Percentiles rank a stretch among this genome's conserved stretches.
Evolutionary conservation across 768 basidiomycete genomes (phyloP).

Genomic region (Trametes gibbosa): DNA sequence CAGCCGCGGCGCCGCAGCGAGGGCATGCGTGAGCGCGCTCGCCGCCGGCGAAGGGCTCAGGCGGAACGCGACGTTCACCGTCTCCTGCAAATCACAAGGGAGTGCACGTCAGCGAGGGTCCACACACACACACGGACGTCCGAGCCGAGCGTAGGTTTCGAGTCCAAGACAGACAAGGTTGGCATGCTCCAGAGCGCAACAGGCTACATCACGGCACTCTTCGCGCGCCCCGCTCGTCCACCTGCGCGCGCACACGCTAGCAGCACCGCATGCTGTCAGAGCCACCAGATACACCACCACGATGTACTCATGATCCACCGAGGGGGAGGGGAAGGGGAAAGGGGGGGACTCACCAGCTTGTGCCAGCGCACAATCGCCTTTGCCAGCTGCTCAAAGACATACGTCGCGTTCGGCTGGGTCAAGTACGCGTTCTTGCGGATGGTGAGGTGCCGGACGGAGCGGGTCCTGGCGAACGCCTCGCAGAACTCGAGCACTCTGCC

Average conservation of each 20-base stretch:
- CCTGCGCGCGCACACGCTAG: neutral
- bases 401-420: constrained; percentile 45
- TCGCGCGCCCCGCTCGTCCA: too few species aligned
- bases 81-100: constrained; percentile 38
- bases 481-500: constrained; percentile 34
- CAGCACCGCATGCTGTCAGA: neutral
- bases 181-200: neutral
- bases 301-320: neutral
- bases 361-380: constrained; percentile 43
- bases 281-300: too few species aligned
- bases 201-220: neutral
- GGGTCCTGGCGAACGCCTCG: constrained; percentile 37
- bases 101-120: constrained; percentile 8
- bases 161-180: neutral
- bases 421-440: constrained; percentile 59
- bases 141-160: neutral
- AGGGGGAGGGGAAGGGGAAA: neutral
- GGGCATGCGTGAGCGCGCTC: constrained; percentile 34
- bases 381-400: constrained; percentile 46
- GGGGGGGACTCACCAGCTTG: constrained; percentile 43
- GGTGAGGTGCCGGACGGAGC: constrained; percentile 43
- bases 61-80: constrained; percentile 53
- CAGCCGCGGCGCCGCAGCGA: constrained; percentile 41
- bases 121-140: constrained; percentile 1
- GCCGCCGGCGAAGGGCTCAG: constrained; percentile 41